These are phyloP conservation scores for Mimosa bimucronata DNA, from an alignment of 306 rosid genomes.

Conservation along the genomic window DNA sequence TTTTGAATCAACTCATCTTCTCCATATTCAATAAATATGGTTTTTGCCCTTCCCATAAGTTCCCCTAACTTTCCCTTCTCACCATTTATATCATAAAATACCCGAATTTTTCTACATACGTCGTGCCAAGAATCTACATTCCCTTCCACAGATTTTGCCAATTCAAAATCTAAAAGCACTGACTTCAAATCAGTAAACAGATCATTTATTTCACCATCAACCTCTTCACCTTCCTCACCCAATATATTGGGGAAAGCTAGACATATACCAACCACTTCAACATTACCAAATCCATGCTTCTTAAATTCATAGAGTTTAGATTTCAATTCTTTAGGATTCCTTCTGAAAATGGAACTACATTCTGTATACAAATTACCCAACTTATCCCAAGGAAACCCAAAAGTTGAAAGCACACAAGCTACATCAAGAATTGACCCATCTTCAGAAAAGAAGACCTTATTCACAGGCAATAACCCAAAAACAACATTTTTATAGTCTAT, in stretches of 20 bases:
- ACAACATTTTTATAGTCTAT: background rate
- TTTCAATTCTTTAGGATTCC: background rate
- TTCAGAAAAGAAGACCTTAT: background rate
- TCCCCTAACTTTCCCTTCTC: constrained; percentile 8
- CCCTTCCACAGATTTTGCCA: background rate
- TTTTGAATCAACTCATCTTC: background rate
- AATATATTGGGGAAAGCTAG: background rate
- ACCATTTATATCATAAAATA: background rate
- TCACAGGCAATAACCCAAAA: background rate
- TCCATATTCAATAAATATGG: background rate
- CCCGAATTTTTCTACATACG: background rate
- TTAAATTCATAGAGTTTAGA: background rate
- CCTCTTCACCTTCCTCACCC: background rate
- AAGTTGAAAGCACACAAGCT: background rate
- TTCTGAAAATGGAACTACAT: background rate
- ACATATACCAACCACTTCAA: constrained; percentile 6
- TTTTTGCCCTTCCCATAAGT: background rate
- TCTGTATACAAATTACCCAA: background rate
- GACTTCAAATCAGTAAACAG: background rate
- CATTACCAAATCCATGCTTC: background rate
- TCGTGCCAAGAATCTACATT: background rate
- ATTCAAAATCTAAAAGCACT: background rate
- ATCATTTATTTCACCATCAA: background rate
- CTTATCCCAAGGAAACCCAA: constrained; percentile 6
- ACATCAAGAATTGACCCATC: background rate